Base-by-base conservation (phyloP, 1,139 yeast species). In the Saccharomyces uvarum region DNA sequence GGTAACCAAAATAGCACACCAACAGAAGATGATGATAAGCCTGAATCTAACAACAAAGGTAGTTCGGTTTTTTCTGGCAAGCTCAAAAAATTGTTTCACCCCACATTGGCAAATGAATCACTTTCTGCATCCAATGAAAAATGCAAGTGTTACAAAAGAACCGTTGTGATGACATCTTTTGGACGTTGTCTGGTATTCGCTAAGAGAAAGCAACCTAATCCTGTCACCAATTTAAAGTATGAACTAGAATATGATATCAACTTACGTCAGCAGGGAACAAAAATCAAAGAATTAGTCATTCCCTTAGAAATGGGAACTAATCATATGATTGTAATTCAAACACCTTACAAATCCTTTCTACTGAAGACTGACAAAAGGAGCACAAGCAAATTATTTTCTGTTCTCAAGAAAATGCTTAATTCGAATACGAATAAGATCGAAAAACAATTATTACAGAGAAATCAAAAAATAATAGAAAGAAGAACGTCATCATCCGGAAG, bases 341-440 rank as follows among this genome's bases (percentile, higher is more conserved):
- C 72, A 3, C 71, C 71, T 3, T 66, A 61, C 53, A 61, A 65
- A 48, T 62, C 71, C 2, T 67, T 69, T 53, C 51, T 69, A 11
- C 54, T 69, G 44, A 54, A 58, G 46, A 55, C 64, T 47, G 31
- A 58, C 27, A 57, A 56, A 27, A 53, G 52, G 21, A 59, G 58
- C 27, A 50, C 56, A 24, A 51, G 56, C 9, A 41, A 55, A n/a
- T 68, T 72, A 72, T 56, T 66, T 9, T 55, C 57, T 8, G 56
- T 64, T 5, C 53, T 68, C 6, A 60, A 55, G 14, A 63, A 59
- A 38, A 59, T 64, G 49, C 59, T 66, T 7, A 62, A 53, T 48
- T 42, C 44, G 4, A 38, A 16, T 9, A 38, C 54, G 13, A 64
- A 66, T 2, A 61, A 63, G 49, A 69, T 63, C 4, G 57, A 54